Evolutionary conservation across 176 grass and related monocot genomes (phyloP), one percentile per base, ranked within the genome.

Genomic region (Alloteropsis semialata): DNA sequence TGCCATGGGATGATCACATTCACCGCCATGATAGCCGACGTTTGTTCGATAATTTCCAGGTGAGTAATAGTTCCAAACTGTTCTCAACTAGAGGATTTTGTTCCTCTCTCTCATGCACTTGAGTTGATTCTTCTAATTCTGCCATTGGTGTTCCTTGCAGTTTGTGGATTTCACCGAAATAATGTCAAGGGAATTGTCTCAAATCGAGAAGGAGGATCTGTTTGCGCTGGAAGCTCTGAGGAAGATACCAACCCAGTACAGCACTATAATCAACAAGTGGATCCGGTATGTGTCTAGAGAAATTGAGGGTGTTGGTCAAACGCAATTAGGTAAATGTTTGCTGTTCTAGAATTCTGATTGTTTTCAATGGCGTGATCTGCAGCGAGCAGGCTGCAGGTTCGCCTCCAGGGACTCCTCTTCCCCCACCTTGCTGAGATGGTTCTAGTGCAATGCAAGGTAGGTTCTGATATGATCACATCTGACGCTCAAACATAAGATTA

Each of bases 91-190:
- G 2, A 55, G 33, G 22, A 56, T 38, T 67, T 51, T 0, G 19
- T 4, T 16, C 5, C 14, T 48, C 45, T 48, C 36, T 41, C 63
- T 41, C 60, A 25, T 25, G 44, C 36, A 3, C n/a, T 67, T 12
- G 5, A 73, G 13, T 57, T 34, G 17, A 3, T 44, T 21, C 12
- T 39, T 49, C 27, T 16, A n/a, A 10, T 36, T 39, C 12, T 57
- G 51, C 51, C 21, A 11, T n/a, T 50, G 21, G 50, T 15, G 3
- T 6, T 46, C 25, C 42, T 24, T 83, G 64, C 69, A 94, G 94
- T 97, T 93, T 74, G 91, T 97, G 27, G 79, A 91, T 83, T 97
- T 97, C 55, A 91, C 94, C 1, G 78, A 89, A 29, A 97, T 93
- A 75, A 89, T 93, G 91, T 86, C 87, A 5, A 55, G 21, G 61